phyloP scores from a whole-genome alignment of 2,329 filamentous ascomycete species.

The Trichoderma pleuroti region DNA sequence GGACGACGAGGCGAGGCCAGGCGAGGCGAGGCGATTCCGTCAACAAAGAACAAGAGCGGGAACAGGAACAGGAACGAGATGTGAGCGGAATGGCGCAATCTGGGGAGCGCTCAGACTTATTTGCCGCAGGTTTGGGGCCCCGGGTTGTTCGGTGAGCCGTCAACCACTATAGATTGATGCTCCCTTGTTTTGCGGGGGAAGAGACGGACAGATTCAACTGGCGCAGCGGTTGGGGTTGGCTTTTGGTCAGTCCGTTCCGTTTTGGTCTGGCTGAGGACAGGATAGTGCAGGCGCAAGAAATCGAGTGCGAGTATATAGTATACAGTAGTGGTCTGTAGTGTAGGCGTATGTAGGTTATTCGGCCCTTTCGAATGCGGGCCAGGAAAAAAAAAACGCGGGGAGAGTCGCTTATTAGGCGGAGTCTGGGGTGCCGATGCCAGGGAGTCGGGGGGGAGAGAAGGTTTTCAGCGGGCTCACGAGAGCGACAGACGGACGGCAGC shows the following conservation, averaged over 20 bases:
- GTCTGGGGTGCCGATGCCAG: constrained; percentile 12
- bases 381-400: constrained; percentile 18
- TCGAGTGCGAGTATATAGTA: background rate
- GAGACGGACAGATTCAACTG: background rate
- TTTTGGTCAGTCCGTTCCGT: background rate
- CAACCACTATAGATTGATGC: background rate
- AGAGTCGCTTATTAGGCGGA: constrained; percentile 21
- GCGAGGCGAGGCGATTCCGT: background rate
- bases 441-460: background rate
- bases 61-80: no score
- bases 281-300: background rate
- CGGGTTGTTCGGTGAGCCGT: background rate
- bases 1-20: background rate
- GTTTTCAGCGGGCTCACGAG: background rate
- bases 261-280: background rate
- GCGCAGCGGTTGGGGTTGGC: background rate
- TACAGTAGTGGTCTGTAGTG: background rate
- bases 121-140: background rate
- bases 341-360: constrained; percentile 19
- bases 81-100: background rate
- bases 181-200: background rate
- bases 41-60: background rate
- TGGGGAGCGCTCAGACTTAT: constrained; percentile 16
- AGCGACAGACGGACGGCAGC: background rate
- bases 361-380: constrained; percentile 22